Evolutionary conservation across 345 rosid genomes (phyloP), one percentile per base, ranked within the genome.

Genomic region (Camelina neglecta): DNA sequence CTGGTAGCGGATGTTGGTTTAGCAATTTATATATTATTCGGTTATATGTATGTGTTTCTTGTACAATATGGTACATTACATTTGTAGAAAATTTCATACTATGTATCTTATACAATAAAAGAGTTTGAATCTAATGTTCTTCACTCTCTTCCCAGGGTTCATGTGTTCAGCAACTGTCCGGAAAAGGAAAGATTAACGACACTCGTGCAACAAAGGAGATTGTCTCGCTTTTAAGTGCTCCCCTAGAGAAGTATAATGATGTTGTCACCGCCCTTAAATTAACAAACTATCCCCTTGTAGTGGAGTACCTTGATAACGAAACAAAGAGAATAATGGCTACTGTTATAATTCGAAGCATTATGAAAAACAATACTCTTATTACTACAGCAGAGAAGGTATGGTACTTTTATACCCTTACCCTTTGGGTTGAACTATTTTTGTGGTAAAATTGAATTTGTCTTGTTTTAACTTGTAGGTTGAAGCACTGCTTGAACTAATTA

Each of bases 191-290:
- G 89, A 79, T 89, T 80, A 84, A 89, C 67, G 98, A 93, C 81
- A 85, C 75, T 76, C 88, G 81, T 84, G 93, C 98, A 21, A 89
- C 96, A 15, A 95, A 93, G 83, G 98, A 93, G 86, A 87, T 90
- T 74, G 96, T 95, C 77, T 83, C 98, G 18, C 94, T 95, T 73
- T 89, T 93, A 79, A 95, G 97, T 88, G 94, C 98, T 75, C 99
- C 99, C 38, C 73, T 95, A 38, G 99, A 95, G 83, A 95, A 95
- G 79, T 95, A 95, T 68, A 95, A 93, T 78, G 90, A 91, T 79
- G 85, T 95, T 80, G 97, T 93, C 78, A 93, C 83, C 61, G 92
- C 93, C 36, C 81, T 93, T 85, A 93, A 93, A 84, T 89, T 95
- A 77, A 86, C 92, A 38, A 95, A 95, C 71, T 95, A 95, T 83